phyloP scores from a whole-genome alignment of 139 green algal species.

The Yamagishiella unicocca region DNA sequence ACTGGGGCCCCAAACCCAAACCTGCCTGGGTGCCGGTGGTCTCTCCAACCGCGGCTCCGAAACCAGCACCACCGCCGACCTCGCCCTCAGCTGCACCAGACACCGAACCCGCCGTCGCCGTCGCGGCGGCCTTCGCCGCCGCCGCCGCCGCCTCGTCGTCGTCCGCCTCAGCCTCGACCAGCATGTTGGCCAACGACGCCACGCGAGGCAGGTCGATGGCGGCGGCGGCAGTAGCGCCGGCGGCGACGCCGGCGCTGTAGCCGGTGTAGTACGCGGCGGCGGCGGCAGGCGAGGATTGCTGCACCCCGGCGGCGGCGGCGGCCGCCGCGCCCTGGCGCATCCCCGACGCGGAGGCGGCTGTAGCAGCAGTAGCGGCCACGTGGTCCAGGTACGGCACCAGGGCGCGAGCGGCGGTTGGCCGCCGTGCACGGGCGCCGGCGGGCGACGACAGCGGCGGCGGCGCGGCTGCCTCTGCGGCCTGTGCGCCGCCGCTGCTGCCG shows the following conservation, averaged over 20 bases:
- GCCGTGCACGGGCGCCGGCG: background rate
- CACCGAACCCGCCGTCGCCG: background rate
- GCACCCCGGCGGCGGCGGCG: background rate
- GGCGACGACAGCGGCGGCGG: background rate
- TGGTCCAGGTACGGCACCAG: slow-evolving; percentile 33
- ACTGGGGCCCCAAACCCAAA: too few relatives aligned
- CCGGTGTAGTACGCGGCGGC: slow-evolving; percentile 19
- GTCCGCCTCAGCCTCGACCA: background rate
- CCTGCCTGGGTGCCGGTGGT: too few relatives aligned
- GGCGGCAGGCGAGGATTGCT: background rate
- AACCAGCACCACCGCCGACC: background rate
- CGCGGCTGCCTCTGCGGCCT: background rate
- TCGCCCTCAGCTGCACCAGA: background rate
- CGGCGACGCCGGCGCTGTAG: slow-evolving; percentile 38
- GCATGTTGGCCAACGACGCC: slow-evolving; percentile 40
- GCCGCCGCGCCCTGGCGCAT: background rate
- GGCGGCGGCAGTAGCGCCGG: background rate
- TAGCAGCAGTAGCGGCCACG: slow-evolving; percentile 6
- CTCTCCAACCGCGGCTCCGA: too few relatives aligned
- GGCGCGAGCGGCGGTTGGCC: background rate
- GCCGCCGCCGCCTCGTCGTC: background rate
- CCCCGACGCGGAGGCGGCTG: background rate
- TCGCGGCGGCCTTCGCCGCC: too few relatives aligned
- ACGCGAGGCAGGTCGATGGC: slow-evolving; percentile 33
- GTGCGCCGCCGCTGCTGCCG: too few relatives aligned